These are phyloP conservation scores for Trichoderma oligosporum DNA, from an alignment of 2,329 filamentous ascomycete species.

Conservation along the genomic window DNA sequence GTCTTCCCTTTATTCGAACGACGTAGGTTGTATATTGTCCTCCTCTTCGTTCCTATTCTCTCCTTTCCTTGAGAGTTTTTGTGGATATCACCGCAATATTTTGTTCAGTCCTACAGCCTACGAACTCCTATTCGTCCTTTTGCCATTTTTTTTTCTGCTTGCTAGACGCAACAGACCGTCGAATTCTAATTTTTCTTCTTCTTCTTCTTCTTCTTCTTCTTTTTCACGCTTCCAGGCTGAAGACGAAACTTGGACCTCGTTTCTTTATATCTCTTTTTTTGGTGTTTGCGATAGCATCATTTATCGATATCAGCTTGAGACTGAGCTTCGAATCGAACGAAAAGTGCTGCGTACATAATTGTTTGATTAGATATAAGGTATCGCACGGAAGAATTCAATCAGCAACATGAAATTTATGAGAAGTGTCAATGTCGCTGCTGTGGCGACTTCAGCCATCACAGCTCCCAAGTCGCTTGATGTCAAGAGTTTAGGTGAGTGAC, in stretches of 20 bases:
- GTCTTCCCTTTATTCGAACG: no score
- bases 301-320: background rate
- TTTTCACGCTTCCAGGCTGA: slow-evolving; percentile 5
- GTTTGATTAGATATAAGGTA: background rate
- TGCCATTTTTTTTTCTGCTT: background rate
- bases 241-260: background rate
- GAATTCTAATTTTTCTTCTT: background rate
- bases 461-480: slow-evolving; percentile 41
- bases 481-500: slow-evolving; percentile 33
- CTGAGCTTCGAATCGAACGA: background rate
- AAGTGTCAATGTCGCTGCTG: slow-evolving; percentile 26
- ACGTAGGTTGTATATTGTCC: no score
- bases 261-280: background rate
- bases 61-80: background rate
- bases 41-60: background rate
- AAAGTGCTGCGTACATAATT: background rate
- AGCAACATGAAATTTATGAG: slow-evolving; percentile 28
- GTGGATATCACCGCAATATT: background rate
- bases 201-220: background rate
- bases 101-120: background rate
- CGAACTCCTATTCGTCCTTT: background rate
- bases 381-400: background rate
- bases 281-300: background rate
- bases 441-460: slow-evolving; percentile 29
- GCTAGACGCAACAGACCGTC: slow-evolving; percentile 1